Base-by-base conservation (phyloP, 2,329 filamentous ascomycete species). In the Conoideocrella luteorostrata region DNA sequence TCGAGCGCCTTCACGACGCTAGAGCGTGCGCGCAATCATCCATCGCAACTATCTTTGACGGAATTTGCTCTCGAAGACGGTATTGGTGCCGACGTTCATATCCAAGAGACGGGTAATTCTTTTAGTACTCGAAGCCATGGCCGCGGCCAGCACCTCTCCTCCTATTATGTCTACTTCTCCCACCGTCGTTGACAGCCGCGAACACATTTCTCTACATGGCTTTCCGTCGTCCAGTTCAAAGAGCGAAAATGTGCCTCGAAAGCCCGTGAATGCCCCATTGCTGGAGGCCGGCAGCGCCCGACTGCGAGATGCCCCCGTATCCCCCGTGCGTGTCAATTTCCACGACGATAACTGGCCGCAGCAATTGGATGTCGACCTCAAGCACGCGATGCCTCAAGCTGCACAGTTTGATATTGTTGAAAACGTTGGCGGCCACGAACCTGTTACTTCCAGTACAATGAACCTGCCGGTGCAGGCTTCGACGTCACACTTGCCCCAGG, bases 261-360 rank as follows among this genome's bases (percentile, higher is more conserved):
- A 67, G 45, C 65, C 66, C n/a, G 50, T 70, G 28, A 57, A 65
- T 22, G 51, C 59, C 13, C 45, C 60, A n/a, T 49, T 53, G 15
- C 42, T 50, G 20, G 44, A 50, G 30, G 65, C 39, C 20, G 44
- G 28, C 22, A 50, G 65, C 40, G 67, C 67, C 17, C 66, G 67
- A 47, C 63, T 79, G 47, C 69, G 71, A 48, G 69, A 73, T 40
- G 67, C 70, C 13, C 77, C 77, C 23, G 65, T 72, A 22, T 80
- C 78, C 32, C 77, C 78, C 15, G 74, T 78, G 44, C 69, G 65
- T 45, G 68, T 80, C 43, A 77, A 74, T 53, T 71, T 75, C 44
- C 72, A 73, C 39, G 61, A 67, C 20, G 74, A 75, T 33, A 68
- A 72, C 55, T 78, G 72, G 72, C 65, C 66, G 17, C 67, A 68